These are phyloP conservation scores for Tolypocladium inflatum DNA, from an alignment of 2,329 filamentous ascomycete species.

Conservation along the genomic window DNA sequence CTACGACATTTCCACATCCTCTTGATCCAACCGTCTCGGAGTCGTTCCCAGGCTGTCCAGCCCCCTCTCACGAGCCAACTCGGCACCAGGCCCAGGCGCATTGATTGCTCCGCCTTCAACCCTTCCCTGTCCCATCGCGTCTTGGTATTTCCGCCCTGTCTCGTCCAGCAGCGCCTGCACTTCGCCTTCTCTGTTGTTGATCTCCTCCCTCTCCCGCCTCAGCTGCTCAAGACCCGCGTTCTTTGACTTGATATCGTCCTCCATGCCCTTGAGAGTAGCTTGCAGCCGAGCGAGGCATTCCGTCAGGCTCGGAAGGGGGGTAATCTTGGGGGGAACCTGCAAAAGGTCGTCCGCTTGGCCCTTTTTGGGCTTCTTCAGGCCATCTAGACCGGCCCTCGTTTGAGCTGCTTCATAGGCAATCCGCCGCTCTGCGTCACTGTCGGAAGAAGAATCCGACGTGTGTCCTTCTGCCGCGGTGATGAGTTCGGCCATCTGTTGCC, in stretches of 20 bases:
- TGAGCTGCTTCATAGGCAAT: constrained; percentile 84
- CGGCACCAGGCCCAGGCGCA: constrained; percentile 3
- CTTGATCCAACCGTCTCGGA: constrained; percentile 14
- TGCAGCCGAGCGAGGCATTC: constrained; percentile 58
- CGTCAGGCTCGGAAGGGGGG: constrained; percentile 64
- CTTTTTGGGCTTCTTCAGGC: constrained; percentile 37
- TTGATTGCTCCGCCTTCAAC: constrained; percentile 5
- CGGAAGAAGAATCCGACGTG: constrained; percentile 53
- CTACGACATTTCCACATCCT: constrained; percentile 11
- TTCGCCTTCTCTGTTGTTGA: constrained; percentile 62
- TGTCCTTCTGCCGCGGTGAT: constrained; percentile 70
- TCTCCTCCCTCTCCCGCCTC: constrained; percentile 56
- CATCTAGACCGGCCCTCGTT: constrained; percentile 78
- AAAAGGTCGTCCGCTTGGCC: constrained; percentile 28
- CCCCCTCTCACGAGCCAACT: constrained; percentile 21
- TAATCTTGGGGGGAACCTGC: constrained; percentile 62
- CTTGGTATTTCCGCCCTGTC: constrained; percentile 57
- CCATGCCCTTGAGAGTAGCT: constrained; percentile 51
- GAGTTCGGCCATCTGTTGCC: constrained; percentile 71
- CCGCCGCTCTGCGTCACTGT: constrained; percentile 60
- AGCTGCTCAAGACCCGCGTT: constrained; percentile 56
- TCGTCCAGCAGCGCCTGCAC: constrained; percentile 75
- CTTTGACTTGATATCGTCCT: constrained; percentile 51
- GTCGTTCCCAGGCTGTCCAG: constrained; percentile 25
- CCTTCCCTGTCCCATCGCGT: constrained; percentile 26